Base-by-base conservation (phyloP, 2,329 filamentous ascomycete species). In the Didymella exigua region DNA sequence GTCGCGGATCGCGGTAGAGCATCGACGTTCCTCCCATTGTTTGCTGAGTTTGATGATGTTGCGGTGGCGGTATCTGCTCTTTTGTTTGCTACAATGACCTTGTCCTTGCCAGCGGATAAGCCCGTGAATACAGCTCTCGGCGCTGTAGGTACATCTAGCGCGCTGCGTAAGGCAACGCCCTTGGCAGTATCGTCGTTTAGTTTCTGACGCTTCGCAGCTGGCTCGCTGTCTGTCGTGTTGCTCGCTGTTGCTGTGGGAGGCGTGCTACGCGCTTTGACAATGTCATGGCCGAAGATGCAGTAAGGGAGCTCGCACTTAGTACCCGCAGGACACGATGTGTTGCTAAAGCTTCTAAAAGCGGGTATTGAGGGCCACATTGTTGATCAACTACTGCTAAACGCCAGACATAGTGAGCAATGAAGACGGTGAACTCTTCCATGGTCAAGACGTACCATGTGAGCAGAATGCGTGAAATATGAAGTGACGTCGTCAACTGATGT, bases 251-350 rank as follows among this genome's bases (percentile, higher is more conserved):
- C 45, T 10, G 48, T 42, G 10, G 54, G 30, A 3, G 26, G 44
- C 19, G 40, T 27, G 24, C 36, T 38, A 33, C 56, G 48, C 30
- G 54, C 9, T 33, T 54, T 61, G 30, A 49, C n/a, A 13, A 65
- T 49, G 49, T 79, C 69, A 70, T 88, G 85, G 11, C 74, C 77
- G 71, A 87, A 88, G 18, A 87, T 80, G 73, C 85, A 88, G 58
- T 80, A 79, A 13, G 81, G 74, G 11, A 87, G 73, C 26, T 71
- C 65, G 71, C 85, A 88, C 16, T 59, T 54, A 23, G 72, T 40
- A 47, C 77, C 78, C 58, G 79, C 75, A 8, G 85, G 85, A 68
- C 85, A 88, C 24, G 75, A 14, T 31, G 68, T 42, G 10, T 58
- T 64, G 33, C 59, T 57, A 49, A 72, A 72, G 43, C 58, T 59